A percentile compares a stretch with the other conserved stretches of the same genome.
phyloP scores from a whole-genome alignment of 805 yeast genomes.

The Brettanomyces nanus region DNA sequence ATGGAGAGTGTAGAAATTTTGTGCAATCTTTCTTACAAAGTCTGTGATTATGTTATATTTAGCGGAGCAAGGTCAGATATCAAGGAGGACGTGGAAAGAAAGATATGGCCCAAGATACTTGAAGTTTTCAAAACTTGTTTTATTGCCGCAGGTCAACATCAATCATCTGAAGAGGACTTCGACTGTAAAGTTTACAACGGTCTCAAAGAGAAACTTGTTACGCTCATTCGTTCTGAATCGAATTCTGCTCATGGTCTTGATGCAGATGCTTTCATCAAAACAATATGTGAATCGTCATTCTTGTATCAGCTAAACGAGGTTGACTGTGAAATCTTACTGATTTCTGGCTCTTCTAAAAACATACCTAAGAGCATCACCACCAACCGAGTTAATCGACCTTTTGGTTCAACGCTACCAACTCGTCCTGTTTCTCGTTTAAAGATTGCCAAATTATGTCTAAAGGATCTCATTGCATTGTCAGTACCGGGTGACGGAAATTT shows the following conservation, averaged over 20 bases:
- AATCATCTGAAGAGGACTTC: constrained; percentile 5
- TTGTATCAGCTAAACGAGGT: constrained; percentile 49
- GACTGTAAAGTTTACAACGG: constrained; percentile 26
- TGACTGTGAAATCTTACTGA: constrained; percentile 28
- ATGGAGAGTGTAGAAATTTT: constrained; percentile 38
- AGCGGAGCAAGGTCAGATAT: constrained; percentile 4
- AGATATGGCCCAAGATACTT: constrained; percentile 35
- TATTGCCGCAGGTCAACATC: constrained; percentile 18
- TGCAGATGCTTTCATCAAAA: constrained; percentile 36
- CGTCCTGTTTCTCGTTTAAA: constrained; percentile 32
- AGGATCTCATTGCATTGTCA: constrained; percentile 39
- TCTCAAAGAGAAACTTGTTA: constrained; percentile 35
- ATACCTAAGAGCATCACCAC: constrained; percentile 30
- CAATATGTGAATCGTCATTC: constrained; percentile 53
- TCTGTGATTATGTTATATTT: constrained; percentile 18
- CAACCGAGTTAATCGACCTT: constrained; percentile 38
- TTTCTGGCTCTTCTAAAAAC: constrained; percentile 21
- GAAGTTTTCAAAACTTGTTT: constrained; percentile 35
- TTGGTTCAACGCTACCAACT: constrained; percentile 56
- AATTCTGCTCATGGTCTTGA: too few species aligned
- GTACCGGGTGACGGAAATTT: constrained; percentile 18
- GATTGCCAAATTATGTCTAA: constrained; percentile 50
- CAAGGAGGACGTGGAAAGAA: constrained; percentile 11
- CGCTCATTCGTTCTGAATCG: constrained; percentile 23
- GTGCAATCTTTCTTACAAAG: constrained; percentile 25